Base-by-base conservation (phyloP, 2,329 filamentous ascomycete species). In the Anisogramma anomala region DNA sequence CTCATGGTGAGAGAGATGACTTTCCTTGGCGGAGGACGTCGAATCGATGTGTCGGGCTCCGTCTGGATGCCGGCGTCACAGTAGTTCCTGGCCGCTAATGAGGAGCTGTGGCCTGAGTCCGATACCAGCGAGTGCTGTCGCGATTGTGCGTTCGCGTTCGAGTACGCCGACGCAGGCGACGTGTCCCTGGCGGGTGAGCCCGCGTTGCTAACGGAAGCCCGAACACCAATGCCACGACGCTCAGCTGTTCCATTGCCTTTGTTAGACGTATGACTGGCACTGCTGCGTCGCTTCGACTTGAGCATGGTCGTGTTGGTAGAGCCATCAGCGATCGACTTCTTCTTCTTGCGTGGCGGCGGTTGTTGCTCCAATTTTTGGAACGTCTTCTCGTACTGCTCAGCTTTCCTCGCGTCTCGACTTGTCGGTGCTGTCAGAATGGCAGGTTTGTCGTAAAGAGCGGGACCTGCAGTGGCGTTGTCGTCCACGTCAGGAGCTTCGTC, bases 341-440 rank as follows among this genome's bases (percentile, higher is more conserved):
- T 78, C 57, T 80, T 81, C 22, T 69, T 67, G 0, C 66, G 64
- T 1, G 72, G 55, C 23, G 53, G 54, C 23, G 53, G 54, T 23
- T 38, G 63, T 27, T 62, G 71, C 45, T 68, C 76, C 69, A 77
- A 75, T 17, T 68, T 74, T 41, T 74, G 68, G 54, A 82, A 74
- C 2, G 72, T 66, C 45, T 79, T 74, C 49, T 82, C 77, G 0
- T 79, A 68, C 69, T 77, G 77, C 15, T 74, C 72, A 9, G 81
- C 69, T 50, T 82, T 82, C 26, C 77, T 65, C 58, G 82, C 81
- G 47, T 82, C 77, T 22, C 77, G 69, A 48, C 81, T 76, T 1
- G 77, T 79, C 6, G 71, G 73, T 48, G 78, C 76, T 0, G 74
- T 79, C 42, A 79, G 59, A 50, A 79, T 77, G 3, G 71, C 72